Evolutionary conservation across 2,329 filamentous ascomycete species (phyloP).

Genomic region (Trichoderma asperellum): DNA sequence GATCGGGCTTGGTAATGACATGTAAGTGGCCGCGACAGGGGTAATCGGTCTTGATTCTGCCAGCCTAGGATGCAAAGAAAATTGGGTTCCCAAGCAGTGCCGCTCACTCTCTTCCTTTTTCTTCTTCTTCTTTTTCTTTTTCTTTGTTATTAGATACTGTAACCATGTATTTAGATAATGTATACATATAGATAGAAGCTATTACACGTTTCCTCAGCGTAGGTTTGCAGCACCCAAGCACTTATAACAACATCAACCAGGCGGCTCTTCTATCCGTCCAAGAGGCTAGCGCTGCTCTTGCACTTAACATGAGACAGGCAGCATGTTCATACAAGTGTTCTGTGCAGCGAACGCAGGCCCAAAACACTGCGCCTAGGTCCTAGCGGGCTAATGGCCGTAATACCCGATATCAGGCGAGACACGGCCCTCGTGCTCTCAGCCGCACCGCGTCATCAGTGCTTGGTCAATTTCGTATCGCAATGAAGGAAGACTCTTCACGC

Average conservation of each 20-base stretch:
- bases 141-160: not conserved
- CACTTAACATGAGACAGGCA: not conserved
- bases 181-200: not conserved
- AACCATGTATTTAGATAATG: not conserved
- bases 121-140: not conserved
- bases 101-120: not conserved
- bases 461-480: not conserved
- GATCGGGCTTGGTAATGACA: not conserved
- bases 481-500: not conserved
- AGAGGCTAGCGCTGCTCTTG: not conserved
- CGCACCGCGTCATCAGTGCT: not conserved
- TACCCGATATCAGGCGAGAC: constrained; percentile 11
- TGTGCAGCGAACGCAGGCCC: not conserved
- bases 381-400: not conserved
- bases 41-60: not conserved
- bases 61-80: not conserved
- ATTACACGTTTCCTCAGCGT: too few species aligned
- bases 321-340: not conserved
- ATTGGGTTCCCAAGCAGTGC: not conserved
- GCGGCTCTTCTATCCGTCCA: not conserved
- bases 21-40: not conserved
- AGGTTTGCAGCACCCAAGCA: not conserved
- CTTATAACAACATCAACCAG: not conserved
- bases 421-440: not conserved
- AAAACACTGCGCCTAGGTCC: too few species aligned